phyloP scores from a whole-genome alignment of 169 alveolate genomes.

The Cryptosporidium viatorum region DNA sequence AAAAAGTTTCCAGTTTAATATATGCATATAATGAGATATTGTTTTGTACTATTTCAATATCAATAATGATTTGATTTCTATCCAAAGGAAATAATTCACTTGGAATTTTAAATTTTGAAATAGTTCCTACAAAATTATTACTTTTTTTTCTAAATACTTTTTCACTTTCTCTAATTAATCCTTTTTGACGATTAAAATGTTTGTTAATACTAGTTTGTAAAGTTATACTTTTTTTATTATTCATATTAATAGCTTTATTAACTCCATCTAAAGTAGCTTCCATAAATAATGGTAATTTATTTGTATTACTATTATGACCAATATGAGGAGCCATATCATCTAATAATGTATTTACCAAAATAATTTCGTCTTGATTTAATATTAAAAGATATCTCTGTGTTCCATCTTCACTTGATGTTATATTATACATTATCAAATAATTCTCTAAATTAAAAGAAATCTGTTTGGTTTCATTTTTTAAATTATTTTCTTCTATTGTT shows the following conservation, averaged over 20 bases:
- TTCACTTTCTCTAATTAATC: neutral
- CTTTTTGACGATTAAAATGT: neutral
- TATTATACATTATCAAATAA: conserved; percentile 11
- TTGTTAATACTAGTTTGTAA: neutral
- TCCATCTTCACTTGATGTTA: conserved; percentile 14
- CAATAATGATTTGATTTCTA: neutral
- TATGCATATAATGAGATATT: conserved; percentile 36
- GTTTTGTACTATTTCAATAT: conserved; percentile 16
- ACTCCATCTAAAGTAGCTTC: conserved; percentile 30
- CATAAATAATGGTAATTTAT: conserved; percentile 43
- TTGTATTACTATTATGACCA: conserved; percentile 21
- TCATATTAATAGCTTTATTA: neutral
- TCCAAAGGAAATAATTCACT: conserved; percentile 1
- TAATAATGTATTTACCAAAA: conserved; percentile 21
- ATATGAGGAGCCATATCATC: conserved; percentile 38
- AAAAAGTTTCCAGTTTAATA: conserved; percentile 1
- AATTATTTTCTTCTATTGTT: neutral
- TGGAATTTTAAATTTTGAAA: conserved; percentile 47
- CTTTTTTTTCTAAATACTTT: neutral
- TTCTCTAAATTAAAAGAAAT: neutral
- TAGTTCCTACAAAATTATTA: conserved; percentile 15
- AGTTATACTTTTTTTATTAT: neutral
- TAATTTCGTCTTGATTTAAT: conserved; percentile 7
- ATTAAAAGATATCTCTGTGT: conserved; percentile 1
- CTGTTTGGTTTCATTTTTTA: neutral